Evolutionary conservation across 2,329 filamentous ascomycete genomes (phyloP).

Genomic region (Pestalotiopsis sp.): DNA sequence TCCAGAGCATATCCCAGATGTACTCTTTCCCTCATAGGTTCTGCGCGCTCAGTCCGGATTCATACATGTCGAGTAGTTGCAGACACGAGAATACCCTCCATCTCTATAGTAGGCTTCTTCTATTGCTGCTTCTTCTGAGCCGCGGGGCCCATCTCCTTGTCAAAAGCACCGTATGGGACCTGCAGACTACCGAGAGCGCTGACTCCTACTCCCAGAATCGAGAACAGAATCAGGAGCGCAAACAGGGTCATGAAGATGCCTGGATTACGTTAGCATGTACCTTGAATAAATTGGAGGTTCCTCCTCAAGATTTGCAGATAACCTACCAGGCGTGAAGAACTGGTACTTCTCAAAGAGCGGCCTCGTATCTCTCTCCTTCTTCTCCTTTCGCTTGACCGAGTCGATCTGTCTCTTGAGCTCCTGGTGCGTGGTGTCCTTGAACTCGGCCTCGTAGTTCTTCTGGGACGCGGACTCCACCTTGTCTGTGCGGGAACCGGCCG

Average conservation of each 20-base stretch:
- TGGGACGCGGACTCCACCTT: constrained; percentile 34
- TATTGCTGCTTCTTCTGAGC: constrained; percentile 80
- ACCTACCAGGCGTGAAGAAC: constrained; percentile 84
- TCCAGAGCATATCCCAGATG: background rate
- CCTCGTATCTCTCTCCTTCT: constrained; percentile 47
- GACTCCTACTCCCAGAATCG: constrained; percentile 79
- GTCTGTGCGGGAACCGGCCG: constrained; percentile 59
- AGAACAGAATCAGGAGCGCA: constrained; percentile 70
- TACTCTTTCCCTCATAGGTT: background rate
- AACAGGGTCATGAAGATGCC: constrained; percentile 89
- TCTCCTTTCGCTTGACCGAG: constrained; percentile 31
- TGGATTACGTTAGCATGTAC: constrained; percentile 35
- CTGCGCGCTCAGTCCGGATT: background rate
- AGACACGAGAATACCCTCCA: background rate
- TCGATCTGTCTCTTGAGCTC: constrained; percentile 70
- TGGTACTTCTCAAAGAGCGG: constrained; percentile 90
- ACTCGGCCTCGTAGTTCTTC: constrained; percentile 66
- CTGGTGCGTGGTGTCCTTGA: constrained; percentile 65
- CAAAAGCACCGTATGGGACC: constrained; percentile 92
- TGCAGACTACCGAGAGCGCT: constrained; percentile 78
- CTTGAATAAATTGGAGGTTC: background rate
- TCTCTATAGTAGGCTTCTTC: background rate
- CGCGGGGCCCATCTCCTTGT: constrained; percentile 91
- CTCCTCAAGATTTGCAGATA: background rate
- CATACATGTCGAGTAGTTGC: background rate